Evolutionary conservation across 257 asterid species (phyloP).

Genomic region (Solanum virginianum): DNA sequence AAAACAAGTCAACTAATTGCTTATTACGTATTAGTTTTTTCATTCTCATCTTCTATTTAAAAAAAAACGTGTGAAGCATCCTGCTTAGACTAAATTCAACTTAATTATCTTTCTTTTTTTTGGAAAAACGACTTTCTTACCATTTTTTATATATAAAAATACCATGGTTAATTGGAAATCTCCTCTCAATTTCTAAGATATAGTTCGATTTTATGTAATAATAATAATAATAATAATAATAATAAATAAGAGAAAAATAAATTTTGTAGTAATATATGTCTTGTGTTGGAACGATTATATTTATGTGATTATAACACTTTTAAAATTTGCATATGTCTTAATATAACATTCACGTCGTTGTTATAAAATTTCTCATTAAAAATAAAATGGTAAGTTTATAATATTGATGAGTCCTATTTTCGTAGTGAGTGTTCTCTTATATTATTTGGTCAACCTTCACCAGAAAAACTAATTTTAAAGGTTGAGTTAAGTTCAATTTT

Average conservation of each 20-base stretch:
- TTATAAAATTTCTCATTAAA: neutral
- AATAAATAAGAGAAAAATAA: no score
- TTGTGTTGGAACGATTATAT: neutral
- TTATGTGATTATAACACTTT: neutral
- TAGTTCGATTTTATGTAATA: no score
- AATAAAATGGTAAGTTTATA: neutral
- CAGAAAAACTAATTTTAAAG: neutral
- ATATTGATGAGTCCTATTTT: neutral
- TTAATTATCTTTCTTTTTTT: neutral
- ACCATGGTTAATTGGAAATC: neutral
- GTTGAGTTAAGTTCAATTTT: neutral
- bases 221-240: no score
- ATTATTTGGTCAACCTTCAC: neutral
- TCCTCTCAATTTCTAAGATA: no score
- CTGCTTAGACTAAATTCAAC: neutral
- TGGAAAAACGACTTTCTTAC: neutral
- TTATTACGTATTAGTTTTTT: neutral
- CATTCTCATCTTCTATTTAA: neutral
- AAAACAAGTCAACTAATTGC: neutral
- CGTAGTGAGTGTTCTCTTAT: neutral
- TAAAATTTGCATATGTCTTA: neutral
- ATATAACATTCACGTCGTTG: neutral
- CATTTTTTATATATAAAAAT: neutral
- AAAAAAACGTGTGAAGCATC: neutral
- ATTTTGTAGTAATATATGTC: neutral